Evolutionary conservation across 441 rosid genomes (phyloP).

Genomic region (Codiaeum variegatum): DNA sequence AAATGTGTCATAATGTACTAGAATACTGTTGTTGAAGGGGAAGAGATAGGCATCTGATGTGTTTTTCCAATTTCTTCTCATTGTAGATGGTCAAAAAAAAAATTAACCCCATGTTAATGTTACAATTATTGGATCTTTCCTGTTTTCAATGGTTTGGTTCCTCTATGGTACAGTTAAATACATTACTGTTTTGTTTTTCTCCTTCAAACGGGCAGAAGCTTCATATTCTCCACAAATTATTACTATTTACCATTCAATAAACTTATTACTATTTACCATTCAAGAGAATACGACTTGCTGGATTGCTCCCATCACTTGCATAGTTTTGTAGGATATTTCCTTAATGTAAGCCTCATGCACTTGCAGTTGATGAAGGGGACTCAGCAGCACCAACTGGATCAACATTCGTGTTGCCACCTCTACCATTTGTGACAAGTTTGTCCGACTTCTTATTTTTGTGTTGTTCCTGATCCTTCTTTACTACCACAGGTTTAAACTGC

Average conservation of each 20-base stretch:
- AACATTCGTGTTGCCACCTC: slow-evolving; percentile 30
- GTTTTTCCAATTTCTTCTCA: neutral
- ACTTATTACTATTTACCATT: neutral
- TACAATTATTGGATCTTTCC: slow-evolving; percentile 2
- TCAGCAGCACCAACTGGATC: slow-evolving; percentile 45
- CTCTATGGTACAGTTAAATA: slow-evolving; percentile 17
- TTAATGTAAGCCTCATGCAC: slow-evolving; percentile 45
- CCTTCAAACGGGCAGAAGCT: neutral
- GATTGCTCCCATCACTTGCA: neutral
- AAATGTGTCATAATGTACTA: neutral
- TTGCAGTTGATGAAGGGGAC: slow-evolving; percentile 49
- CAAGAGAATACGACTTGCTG: neutral
- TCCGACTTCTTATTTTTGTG: slow-evolving; percentile 44
- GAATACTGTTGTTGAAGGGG: neutral
- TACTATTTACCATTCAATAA: neutral
- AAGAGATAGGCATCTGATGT: neutral
- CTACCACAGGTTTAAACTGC: slow-evolving; percentile 88
- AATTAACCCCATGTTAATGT: neutral
- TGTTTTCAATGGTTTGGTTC: slow-evolving; percentile 19
- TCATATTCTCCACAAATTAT: neutral
- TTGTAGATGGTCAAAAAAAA: neutral
- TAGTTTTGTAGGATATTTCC: neutral
- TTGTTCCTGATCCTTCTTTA: slow-evolving; percentile 64
- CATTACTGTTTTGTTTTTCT: neutral
- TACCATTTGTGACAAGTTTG: slow-evolving; percentile 47